phyloP scores from a whole-genome alignment of 805 yeast genomes.

The Monosporozyma servazzii region DNA sequence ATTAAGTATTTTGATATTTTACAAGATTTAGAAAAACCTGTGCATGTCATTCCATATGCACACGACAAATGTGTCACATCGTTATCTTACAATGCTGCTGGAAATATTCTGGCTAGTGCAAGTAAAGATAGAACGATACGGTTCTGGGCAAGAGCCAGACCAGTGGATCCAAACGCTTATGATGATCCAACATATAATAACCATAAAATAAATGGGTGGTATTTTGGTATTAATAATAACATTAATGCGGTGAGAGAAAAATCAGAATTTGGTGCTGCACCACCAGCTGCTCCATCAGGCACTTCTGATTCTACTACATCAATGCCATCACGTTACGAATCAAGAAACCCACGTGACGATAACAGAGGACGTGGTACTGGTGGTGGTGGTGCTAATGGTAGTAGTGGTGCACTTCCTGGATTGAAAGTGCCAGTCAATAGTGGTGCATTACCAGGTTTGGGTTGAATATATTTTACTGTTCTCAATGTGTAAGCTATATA shows the following conservation, averaged over 20 bases:
- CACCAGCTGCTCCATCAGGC: conserved; percentile 11
- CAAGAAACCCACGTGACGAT: neutral
- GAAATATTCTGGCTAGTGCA: conserved; percentile 84
- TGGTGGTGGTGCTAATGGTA: neutral
- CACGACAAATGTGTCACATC: conserved; percentile 91
- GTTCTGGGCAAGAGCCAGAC: conserved; percentile 91
- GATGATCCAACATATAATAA: conserved; percentile 73
- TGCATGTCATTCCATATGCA: conserved; percentile 73
- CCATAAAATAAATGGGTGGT: conserved; percentile 52
- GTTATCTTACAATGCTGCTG: conserved; percentile 86
- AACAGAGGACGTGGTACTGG: neutral
- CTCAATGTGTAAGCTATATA: neutral
- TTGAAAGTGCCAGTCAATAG: neutral
- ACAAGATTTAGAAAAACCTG: conserved; percentile 34
- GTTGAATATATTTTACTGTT: neutral
- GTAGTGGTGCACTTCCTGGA: conserved; percentile 9
- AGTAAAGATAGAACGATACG: conserved; percentile 89
- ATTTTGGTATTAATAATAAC: conserved; percentile 34
- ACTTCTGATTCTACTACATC: neutral
- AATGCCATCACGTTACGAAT: neutral
- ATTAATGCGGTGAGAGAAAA: conserved; percentile 30
- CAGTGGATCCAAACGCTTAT: conserved; percentile 76
- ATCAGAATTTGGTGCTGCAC: conserved; percentile 29
- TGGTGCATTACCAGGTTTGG: conserved; percentile 5
- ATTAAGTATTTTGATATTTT: conserved; percentile 55